These are phyloP conservation scores for Rhodotorula sphaerocarpa DNA, from an alignment of 768 basidiomycete genomes.

Conservation along the genomic window DNA sequence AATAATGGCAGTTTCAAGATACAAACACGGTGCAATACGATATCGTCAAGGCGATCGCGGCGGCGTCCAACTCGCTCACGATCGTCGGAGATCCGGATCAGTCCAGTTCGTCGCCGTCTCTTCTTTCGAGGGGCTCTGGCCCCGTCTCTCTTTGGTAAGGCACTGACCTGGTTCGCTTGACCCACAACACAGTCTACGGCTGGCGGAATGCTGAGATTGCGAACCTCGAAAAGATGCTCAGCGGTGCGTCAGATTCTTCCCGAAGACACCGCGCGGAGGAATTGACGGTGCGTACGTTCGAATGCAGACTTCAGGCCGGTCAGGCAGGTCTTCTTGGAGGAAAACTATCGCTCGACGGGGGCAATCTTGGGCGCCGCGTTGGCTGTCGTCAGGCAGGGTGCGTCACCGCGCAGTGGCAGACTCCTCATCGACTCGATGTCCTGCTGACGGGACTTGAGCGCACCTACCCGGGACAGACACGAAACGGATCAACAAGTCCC, in stretches of 20 bases:
- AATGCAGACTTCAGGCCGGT: conserved; percentile 62
- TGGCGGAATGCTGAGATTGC: conserved; percentile 69
- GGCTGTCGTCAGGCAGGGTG: conserved; percentile 76
- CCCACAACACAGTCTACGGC: conserved; percentile 55
- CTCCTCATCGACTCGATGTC: not conserved
- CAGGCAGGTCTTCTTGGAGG: conserved; percentile 64
- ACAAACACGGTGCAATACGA: conserved; percentile 75
- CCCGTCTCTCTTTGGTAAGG: not conserved
- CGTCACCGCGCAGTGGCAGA: too few relatives aligned
- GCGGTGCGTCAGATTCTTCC: conserved; percentile 47
- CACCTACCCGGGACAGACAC: conserved; percentile 51
- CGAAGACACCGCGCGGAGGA: too few relatives aligned
- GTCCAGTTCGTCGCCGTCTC: conserved; percentile 52
- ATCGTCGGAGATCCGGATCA: conserved; percentile 89
- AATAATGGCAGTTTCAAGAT: conserved; percentile 68
- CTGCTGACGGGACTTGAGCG: not conserved
- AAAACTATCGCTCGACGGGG: conserved; percentile 78
- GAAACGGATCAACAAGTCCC: conserved; percentile 62
- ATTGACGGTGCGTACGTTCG: too few relatives aligned
- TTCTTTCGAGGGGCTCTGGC: not conserved
- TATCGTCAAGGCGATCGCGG: conserved; percentile 62
- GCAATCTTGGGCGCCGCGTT: conserved; percentile 64
- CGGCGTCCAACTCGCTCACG: conserved; percentile 53
- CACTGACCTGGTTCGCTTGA: not conserved
- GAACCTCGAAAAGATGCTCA: conserved; percentile 64